phyloP scores from a whole-genome alignment of 2,329 filamentous ascomycete species.

The Tolypocladium tropicale region DNA sequence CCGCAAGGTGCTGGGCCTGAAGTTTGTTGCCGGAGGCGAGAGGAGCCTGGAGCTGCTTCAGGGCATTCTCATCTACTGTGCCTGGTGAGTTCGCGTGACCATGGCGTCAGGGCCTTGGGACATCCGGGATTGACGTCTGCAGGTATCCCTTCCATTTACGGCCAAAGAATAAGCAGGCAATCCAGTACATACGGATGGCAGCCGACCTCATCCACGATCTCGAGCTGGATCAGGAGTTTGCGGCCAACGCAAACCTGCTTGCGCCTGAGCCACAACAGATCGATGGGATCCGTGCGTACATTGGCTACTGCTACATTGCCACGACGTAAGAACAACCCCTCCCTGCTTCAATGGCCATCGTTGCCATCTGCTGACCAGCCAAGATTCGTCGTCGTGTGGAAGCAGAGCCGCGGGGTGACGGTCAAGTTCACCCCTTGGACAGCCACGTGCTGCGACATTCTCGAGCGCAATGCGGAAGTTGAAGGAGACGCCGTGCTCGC shows the following conservation, averaged over 20 bases:
- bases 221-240: conserved; percentile 32
- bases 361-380: conserved; percentile 5
- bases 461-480: conserved; percentile 25
- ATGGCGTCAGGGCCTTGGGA: background rate
- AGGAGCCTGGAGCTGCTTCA: conserved; percentile 46
- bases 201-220: conserved; percentile 39
- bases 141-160: conserved; percentile 47
- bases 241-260: background rate
- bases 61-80: conserved; percentile 45
- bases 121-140: background rate
- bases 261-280: conserved; percentile 20
- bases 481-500: conserved; percentile 31
- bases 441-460: conserved; percentile 30
- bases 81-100: conserved; percentile 32
- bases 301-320: conserved; percentile 31
- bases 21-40: conserved; percentile 47
- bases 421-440: conserved; percentile 31
- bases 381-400: conserved; percentile 30
- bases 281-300: conserved; percentile 33
- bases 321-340: conserved; percentile 24
- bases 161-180: conserved; percentile 37
- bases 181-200: conserved; percentile 42
- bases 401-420: conserved; percentile 16
- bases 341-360: background rate
- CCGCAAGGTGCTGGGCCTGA: conserved; percentile 43